Evolutionary conservation across 208 protist species (phyloP), one percentile per base, ranked within the genome.

Genomic region (Crithidia mellificae): DNA sequence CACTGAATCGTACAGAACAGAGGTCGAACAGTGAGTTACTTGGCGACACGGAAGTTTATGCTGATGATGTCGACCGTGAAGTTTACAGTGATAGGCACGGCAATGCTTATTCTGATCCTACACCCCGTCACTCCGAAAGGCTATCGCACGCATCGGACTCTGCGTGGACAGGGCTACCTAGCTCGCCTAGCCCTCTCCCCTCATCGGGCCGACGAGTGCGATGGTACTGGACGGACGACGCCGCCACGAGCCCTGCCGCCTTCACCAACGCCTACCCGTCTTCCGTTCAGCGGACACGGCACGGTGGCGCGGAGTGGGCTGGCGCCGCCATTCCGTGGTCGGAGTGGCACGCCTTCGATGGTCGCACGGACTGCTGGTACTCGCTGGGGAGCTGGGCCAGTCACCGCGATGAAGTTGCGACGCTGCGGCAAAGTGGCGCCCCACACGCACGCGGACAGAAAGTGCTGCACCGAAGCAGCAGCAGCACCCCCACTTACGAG

Each of bases 361-460:
- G 57, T n/a, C 54, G 69, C 17, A 90, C 80, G 5, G 74, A 77
- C 64, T 82, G 82, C 55, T 90, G 84, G 74, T 76, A 81, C 62
- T 66, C 24, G 36, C 41, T 76, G 0, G 74, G 71, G 8, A 49
- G 36, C 25, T 78, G 79, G 58, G 55, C 65, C 0, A 58, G 44
- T 17, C 54, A 75, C 27, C 61, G 27, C 5, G 44, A 38, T 0
- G 50, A 68, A 11, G 11, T 75, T 41, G 43, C 14, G 2, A 54
- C 17, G 41, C 24, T 67, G 49, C 30, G 34, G 32, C n/a, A 17
- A 11, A 39, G 24, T 17, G 30, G 4, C 9, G 25, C 5, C 11
- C 19, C 20, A 6, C 32, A 58, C 29, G 20, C n/a, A n/a, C n/a
- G n/a, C n/a, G 34, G 34, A 38, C 7, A 38, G 34, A 5, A 38